Evolutionary conservation across 345 rosid species (phyloP).

Genomic region (Odontarrhena argentea): DNA sequence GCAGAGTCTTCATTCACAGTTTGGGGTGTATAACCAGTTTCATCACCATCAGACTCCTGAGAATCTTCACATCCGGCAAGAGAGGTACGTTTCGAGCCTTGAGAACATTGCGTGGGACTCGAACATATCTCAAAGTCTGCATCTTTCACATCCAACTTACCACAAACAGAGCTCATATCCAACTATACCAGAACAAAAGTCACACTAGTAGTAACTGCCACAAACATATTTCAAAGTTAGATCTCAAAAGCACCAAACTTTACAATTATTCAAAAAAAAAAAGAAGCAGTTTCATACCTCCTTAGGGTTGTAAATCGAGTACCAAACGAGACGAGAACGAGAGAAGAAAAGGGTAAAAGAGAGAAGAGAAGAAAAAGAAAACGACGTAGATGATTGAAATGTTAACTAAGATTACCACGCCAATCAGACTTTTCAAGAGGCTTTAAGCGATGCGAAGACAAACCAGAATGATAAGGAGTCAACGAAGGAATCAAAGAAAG

Average conservation of each 20-base stretch:
- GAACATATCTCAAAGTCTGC: constrained; percentile 41
- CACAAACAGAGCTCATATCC: constrained; percentile 47
- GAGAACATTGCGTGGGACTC: constrained; percentile 32
- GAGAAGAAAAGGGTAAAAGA: constrained; percentile 7
- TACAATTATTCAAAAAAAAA: too few relatives aligned
- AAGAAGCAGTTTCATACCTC: constrained; percentile 22
- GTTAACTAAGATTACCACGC: constrained; percentile 98
- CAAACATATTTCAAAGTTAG: constrained; percentile 7
- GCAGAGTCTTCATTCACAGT: constrained; percentile 38
- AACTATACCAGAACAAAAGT: constrained; percentile 28
- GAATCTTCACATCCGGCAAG: constrained; percentile 38
- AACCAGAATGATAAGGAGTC: constrained; percentile 60
- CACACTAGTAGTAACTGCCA: constrained; percentile 35
- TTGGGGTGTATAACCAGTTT: constrained; percentile 43
- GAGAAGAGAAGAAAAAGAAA: not conserved
- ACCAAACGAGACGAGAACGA: constrained; percentile 6
- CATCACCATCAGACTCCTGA: constrained; percentile 48
- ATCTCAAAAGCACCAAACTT: too few relatives aligned
- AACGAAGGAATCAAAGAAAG: constrained; percentile 54
- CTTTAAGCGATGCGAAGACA: constrained; percentile 76
- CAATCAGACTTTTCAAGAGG: constrained; percentile 86
- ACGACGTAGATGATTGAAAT: constrained; percentile 5
- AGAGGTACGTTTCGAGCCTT: constrained; percentile 30
- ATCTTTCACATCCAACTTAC: constrained; percentile 34
- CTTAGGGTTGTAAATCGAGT: constrained; percentile 9